Evolutionary conservation across 768 basidiomycete genomes (phyloP).

Genomic region (Chalciporus sphaerocephalus): DNA sequence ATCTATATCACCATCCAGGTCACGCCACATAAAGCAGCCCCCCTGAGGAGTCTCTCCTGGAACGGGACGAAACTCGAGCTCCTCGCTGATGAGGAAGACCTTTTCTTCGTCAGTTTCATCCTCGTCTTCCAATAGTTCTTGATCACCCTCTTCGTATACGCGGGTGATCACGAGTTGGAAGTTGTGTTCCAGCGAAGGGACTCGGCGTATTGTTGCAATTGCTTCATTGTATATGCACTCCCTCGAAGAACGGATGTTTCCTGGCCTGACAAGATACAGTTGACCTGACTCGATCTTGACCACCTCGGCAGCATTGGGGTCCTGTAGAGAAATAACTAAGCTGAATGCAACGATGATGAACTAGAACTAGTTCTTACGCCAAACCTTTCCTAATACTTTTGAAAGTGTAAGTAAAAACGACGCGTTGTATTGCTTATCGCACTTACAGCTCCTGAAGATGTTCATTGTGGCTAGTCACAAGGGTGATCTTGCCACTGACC

Average conservation of each 20-base stretch:
- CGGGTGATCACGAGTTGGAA: conserved; percentile 94
- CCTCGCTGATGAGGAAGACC: conserved; percentile 86
- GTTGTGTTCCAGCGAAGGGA: conserved; percentile 69
- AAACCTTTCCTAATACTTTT: conserved; percentile 86
- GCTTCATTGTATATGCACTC: conserved; percentile 99
- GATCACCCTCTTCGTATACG: conserved; percentile 95
- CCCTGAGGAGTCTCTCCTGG: conserved; percentile 68
- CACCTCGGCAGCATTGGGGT: conserved; percentile 91
- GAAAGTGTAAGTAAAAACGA: conserved; percentile 18
- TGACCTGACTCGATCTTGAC: conserved; percentile 91
- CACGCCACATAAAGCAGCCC: conserved; percentile 86
- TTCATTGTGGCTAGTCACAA: conserved; percentile 55
- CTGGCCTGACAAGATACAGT: conserved; percentile 86
- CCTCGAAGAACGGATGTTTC: conserved; percentile 83
- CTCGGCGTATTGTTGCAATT: conserved; percentile 87
- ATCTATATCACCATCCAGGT: conserved; percentile 85
- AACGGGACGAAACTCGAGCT: conserved; percentile 79
- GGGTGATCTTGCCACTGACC: conserved; percentile 7
- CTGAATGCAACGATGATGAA: conserved; percentile 10
- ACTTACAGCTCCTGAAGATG: conserved; percentile 75
- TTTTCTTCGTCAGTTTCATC: conserved; percentile 93
- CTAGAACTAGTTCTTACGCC: conserved; percentile 62
- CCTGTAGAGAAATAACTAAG: conserved; percentile 53
- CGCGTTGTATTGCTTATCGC: conserved; percentile 5
- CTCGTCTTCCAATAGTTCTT: conserved; percentile 90